Evolutionary conservation across 495 filamentous ascomycete species (phyloP).

Genomic region (Podospora pseudoanserina): DNA sequence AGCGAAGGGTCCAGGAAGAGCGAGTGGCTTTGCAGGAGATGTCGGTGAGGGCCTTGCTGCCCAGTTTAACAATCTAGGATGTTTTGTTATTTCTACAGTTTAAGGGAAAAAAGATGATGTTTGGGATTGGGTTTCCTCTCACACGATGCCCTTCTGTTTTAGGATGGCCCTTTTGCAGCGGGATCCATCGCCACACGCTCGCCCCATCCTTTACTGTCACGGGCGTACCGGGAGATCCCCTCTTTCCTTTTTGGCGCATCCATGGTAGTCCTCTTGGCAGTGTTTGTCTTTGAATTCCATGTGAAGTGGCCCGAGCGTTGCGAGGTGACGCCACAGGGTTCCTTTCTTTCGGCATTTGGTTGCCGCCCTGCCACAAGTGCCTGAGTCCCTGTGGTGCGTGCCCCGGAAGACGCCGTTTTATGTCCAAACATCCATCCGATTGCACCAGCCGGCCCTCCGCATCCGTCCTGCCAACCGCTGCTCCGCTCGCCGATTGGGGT

Average conservation of each 20-base stretch:
- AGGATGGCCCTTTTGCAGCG: conserved; percentile 2
- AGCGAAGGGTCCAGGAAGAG: not conserved
- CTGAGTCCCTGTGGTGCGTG: too few species aligned
- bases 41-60: not conserved
- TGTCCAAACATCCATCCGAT: not conserved
- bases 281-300: conserved; percentile 1
- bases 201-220: conserved; percentile 3
- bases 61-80: not conserved
- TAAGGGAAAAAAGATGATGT: not conserved
- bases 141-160: conserved; percentile 26
- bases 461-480: not conserved
- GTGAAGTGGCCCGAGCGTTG: conserved; percentile 7
- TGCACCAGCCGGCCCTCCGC: not conserved
- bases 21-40: not conserved
- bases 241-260: conserved; percentile 1
- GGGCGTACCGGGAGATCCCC: not conserved
- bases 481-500: not conserved
- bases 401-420: too few species aligned
- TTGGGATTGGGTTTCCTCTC: conserved; percentile 6
- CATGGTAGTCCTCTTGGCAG: not conserved
- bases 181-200: too few species aligned
- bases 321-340: not conserved
- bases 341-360: conserved; percentile 1
- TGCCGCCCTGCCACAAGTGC: not conserved
- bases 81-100: too few species aligned